These are phyloP conservation scores for Wickerhamomyces queroliae DNA, from an alignment of 805 yeast genomes.

Conservation along the genomic window DNA sequence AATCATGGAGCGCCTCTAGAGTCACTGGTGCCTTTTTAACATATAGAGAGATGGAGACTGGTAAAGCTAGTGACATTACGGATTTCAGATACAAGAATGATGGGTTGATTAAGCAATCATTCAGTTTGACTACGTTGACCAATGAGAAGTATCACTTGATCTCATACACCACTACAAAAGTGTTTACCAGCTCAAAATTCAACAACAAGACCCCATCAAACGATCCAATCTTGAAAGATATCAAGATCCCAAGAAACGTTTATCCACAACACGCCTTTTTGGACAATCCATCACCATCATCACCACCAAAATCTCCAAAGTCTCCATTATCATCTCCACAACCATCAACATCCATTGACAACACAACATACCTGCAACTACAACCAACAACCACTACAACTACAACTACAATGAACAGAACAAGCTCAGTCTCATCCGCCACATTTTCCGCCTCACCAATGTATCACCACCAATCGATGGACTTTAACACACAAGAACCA, in stretches of 20 bases:
- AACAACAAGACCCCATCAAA: constrained; percentile 33
- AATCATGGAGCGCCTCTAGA: constrained; percentile 66
- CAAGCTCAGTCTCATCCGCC: too few species aligned
- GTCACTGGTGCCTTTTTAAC: constrained; percentile 59
- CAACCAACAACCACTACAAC: too few species aligned
- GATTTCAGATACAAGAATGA: constrained; percentile 35
- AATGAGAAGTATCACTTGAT: constrained; percentile 56
- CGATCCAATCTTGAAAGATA: constrained; percentile 28
- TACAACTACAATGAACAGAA: too few species aligned
- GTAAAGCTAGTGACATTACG: constrained; percentile 3
- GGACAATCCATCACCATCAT: constrained; percentile 2
- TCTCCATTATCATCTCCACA: neutral
- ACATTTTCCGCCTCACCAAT: too few species aligned
- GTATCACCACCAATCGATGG: too few species aligned
- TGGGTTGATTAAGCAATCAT: constrained; percentile 62
- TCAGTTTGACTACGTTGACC: constrained; percentile 47
- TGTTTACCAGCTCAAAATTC: constrained; percentile 23
- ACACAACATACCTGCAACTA: neutral
- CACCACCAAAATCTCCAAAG: constrained; percentile 7
- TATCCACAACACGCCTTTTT: constrained; percentile 23
- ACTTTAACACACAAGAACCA: too few species aligned
- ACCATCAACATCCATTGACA: too few species aligned
- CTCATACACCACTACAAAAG: constrained; percentile 38
- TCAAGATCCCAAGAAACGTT: constrained; percentile 28
- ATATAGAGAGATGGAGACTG: constrained; percentile 53